Evolutionary conservation across 371 early-diverging fungal genomes (phyloP), one percentile per base, ranked within the genome.

Genomic region (Circinella umbellata): DNA sequence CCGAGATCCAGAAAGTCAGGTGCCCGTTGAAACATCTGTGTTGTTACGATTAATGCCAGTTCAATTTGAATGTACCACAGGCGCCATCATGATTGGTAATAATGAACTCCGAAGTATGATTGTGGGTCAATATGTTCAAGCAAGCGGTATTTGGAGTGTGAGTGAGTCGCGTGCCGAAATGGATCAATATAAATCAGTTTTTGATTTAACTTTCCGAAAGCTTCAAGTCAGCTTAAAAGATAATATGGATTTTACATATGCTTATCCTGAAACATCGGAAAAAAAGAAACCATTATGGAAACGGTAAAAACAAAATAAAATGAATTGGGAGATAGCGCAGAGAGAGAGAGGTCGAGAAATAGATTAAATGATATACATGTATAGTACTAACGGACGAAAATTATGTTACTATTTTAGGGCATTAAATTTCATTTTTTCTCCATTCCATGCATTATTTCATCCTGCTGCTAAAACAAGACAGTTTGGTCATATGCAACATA

Each of bases 41-140:
- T 82, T 93, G 61, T 81, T 86, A 66, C 76, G 83, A 55, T 69
- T 91, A 20, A 72, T 93, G 67, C 95, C 94, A 5, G 77, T 94
- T 46, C 91, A 93, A 65, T 80, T 94, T 49, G 90, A 86, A 14
- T 89, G 90, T 63, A 85, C 86, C 20, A 86, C 84, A 14, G 94
- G 94, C 3, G 87, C 94, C 4, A 81, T 93, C 48, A 86, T 92
- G 59, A 79, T 94, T 71, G 95, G 95, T 6, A 93, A 93, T 72
- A 84, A 88, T 14, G 90, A 92, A 67, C 72, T 94, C 11, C 89
- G 86, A 5, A 85, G 91, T 0, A 82, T 93, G 57, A 67, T 93
- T 1, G 88, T 92, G 3, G 72, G 82, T 0, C 81, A 90, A 18
- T 89, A 86, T 66, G 82, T 88, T 15, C 86, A 86, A 39, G 86